These are phyloP conservation scores for Salix suchowensis DNA, from an alignment of 345 rosid species.

Conservation along the genomic window DNA sequence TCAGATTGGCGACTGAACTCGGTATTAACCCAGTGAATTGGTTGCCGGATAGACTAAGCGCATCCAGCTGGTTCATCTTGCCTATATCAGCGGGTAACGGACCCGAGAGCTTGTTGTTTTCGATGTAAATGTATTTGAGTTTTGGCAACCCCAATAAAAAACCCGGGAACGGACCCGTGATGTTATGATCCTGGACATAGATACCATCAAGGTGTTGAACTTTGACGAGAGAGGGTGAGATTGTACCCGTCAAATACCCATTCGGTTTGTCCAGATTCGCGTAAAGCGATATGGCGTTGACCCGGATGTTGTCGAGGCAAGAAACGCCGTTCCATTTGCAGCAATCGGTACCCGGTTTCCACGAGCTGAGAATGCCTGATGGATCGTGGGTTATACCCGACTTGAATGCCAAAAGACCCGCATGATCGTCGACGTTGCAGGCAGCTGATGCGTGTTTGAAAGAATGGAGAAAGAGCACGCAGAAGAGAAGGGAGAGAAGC, in stretches of 20 bases:
- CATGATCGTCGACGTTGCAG: slow-evolving; percentile 60
- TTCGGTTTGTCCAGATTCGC: slow-evolving; percentile 39
- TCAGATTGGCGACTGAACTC: slow-evolving; percentile 42
- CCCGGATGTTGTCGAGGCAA: slow-evolving; percentile 42
- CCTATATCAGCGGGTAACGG: slow-evolving; percentile 46
- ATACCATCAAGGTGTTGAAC: slow-evolving; percentile 45
- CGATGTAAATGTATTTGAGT: slow-evolving; percentile 49
- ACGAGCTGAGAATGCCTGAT: slow-evolving; percentile 48
- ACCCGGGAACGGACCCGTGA: slow-evolving; percentile 66
- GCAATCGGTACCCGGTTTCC: slow-evolving; percentile 76
- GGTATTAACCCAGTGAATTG: slow-evolving; percentile 61
- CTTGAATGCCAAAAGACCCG: slow-evolving; percentile 70
- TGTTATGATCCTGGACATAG: slow-evolving; percentile 41
- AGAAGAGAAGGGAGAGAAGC: slow-evolving; percentile 6
- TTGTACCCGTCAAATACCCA: slow-evolving; percentile 47
- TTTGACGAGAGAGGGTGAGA: slow-evolving; percentile 55
- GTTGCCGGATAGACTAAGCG: slow-evolving; percentile 49
- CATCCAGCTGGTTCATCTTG: slow-evolving; percentile 33
- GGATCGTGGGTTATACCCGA: slow-evolving; percentile 67
- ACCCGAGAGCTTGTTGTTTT: slow-evolving; percentile 64
- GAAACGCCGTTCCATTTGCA: slow-evolving; percentile 53
- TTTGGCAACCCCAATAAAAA: slow-evolving; percentile 46
- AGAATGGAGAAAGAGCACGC: slow-evolving; percentile 8
- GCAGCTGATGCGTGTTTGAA: slow-evolving; percentile 31
- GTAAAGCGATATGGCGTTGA: slow-evolving; percentile 28